Percentiles rank a stretch among this genome's conserved stretches.
These are phyloP conservation scores for Umbelopsis isabellina DNA, from an alignment of 192 early-diverging fungal species.

Conservation along the genomic window DNA sequence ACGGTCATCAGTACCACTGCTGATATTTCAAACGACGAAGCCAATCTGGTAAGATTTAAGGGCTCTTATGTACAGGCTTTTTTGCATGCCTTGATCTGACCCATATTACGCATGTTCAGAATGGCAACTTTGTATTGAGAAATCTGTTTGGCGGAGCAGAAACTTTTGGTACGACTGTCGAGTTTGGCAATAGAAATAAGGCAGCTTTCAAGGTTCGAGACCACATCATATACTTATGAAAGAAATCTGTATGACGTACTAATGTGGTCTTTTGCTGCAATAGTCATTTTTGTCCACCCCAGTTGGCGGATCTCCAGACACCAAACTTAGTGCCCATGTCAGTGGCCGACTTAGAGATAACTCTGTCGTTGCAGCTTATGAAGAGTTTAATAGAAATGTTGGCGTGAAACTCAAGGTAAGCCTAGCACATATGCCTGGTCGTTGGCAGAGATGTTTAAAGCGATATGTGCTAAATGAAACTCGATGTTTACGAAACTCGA, in stretches of 20 bases:
- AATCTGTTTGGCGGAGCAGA: constrained; percentile 93
- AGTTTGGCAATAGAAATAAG: constrained; percentile 41
- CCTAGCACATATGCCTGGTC: not conserved
- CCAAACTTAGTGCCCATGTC: constrained; percentile 48
- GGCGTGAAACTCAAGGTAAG: constrained; percentile 37
- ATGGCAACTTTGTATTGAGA: constrained; percentile 59
- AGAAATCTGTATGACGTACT: not conserved
- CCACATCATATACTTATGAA: not conserved
- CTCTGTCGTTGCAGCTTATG: constrained; percentile 32
- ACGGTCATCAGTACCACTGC: constrained; percentile 78
- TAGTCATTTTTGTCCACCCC: constrained; percentile 52
- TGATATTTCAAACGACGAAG: constrained; percentile 82
- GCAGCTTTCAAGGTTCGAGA: constrained; percentile 51
- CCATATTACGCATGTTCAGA: constrained; percentile 11
- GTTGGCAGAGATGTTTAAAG: not conserved
- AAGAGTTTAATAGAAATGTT: constrained; percentile 26
- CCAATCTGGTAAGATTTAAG: constrained; percentile 62
- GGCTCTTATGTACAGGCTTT: not conserved
- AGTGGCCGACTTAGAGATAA: constrained; percentile 34
- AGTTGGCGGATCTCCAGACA: constrained; percentile 66
- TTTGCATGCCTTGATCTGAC: not conserved
- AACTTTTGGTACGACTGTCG: constrained; percentile 55
- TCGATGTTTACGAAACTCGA: not conserved
- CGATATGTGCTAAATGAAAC: not conserved
- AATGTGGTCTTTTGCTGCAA: not conserved